Evolutionary conservation across 2,329 filamentous ascomycete species (phyloP).

Genomic region (Knufia fluminis): DNA sequence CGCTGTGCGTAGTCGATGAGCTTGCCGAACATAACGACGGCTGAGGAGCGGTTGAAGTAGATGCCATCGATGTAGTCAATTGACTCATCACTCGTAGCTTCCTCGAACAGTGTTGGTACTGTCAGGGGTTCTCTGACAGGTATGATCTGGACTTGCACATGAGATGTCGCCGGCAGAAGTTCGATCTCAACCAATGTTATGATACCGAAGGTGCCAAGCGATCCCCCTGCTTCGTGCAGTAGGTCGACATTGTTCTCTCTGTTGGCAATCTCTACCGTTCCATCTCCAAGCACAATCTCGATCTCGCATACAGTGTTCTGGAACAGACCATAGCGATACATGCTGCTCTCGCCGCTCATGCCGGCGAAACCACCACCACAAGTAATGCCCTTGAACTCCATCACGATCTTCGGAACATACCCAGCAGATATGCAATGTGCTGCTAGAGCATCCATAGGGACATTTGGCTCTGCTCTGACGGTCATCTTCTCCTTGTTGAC

Average conservation of each 20-base stretch:
- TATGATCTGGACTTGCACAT: slow-evolving; percentile 41
- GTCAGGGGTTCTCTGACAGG: slow-evolving; percentile 22
- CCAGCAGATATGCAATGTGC: slow-evolving; percentile 45
- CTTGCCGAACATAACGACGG: slow-evolving; percentile 8
- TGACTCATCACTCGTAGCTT: slow-evolving; percentile 28
- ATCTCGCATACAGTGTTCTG: slow-evolving; percentile 51
- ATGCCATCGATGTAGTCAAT: slow-evolving; percentile 43
- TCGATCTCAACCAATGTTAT: slow-evolving; percentile 47
- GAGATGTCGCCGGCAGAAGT: slow-evolving; percentile 37
- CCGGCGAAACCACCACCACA: slow-evolving; percentile 58
- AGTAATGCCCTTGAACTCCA: slow-evolving; percentile 64
- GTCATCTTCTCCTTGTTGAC: slow-evolving; percentile 10
- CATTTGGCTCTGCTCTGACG: slow-evolving; percentile 49
- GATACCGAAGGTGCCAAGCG: slow-evolving; percentile 56
- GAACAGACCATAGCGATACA: slow-evolving; percentile 58
- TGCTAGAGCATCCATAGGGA: slow-evolving; percentile 56
- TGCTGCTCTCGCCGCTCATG: slow-evolving; percentile 57
- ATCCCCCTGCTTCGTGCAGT: slow-evolving; percentile 55
- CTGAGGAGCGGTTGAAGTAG: slow-evolving; percentile 32
- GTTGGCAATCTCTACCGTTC: slow-evolving; percentile 47
- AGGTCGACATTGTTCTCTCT: slow-evolving; percentile 47
- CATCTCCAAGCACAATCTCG: slow-evolving; percentile 56
- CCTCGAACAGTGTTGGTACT: slow-evolving; percentile 4
- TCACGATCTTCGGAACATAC: slow-evolving; percentile 55
- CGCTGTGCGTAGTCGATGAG: slow-evolving; percentile 22